A percentile compares a stretch with the other conserved stretches of the same genome.
phyloP scores from a whole-genome alignment of 1,139 yeast species.

The Sugiyamaella grinbergsii region DNA sequence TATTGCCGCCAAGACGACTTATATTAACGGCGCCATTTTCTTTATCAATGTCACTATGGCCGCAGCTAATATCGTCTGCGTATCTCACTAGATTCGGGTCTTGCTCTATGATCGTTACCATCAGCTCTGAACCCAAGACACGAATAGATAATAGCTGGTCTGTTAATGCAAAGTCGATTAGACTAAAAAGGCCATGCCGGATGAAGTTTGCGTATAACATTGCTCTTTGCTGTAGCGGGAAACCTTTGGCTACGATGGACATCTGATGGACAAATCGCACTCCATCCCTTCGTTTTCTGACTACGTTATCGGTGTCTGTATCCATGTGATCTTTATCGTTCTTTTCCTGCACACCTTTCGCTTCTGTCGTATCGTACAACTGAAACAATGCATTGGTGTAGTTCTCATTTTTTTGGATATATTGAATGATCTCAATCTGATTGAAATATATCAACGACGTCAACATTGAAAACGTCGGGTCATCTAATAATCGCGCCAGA shows the following conservation, averaged over 20 bases:
- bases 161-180: constrained; percentile 70
- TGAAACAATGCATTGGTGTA: constrained; percentile 57
- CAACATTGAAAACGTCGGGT: constrained; percentile 66
- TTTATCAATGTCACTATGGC: constrained; percentile 1
- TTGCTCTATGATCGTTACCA: constrained; percentile 80
- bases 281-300: constrained; percentile 60
- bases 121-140: constrained; percentile 77
- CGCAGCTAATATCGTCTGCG: constrained; percentile 16
- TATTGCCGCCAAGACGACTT: neutral
- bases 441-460: constrained; percentile 66
- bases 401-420: constrained; percentile 56
- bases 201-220: constrained; percentile 67
- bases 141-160: constrained; percentile 57
- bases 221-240: constrained; percentile 64
- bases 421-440: constrained; percentile 70
- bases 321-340: neutral
- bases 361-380: constrained; percentile 46
- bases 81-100: constrained; percentile 64
- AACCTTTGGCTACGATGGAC: constrained; percentile 68
- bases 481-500: constrained; percentile 78
- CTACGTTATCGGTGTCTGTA: constrained; percentile 6
- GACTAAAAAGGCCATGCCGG: constrained; percentile 66
- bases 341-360: neutral
- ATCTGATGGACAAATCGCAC: constrained; percentile 80
- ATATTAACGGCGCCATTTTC: neutral